Percentiles rank a stretch among this genome's conserved stretches.
These are phyloP conservation scores for Catunica adiposa DNA, from an alignment of 2,329 filamentous ascomycete genomes.

Conservation along the genomic window DNA sequence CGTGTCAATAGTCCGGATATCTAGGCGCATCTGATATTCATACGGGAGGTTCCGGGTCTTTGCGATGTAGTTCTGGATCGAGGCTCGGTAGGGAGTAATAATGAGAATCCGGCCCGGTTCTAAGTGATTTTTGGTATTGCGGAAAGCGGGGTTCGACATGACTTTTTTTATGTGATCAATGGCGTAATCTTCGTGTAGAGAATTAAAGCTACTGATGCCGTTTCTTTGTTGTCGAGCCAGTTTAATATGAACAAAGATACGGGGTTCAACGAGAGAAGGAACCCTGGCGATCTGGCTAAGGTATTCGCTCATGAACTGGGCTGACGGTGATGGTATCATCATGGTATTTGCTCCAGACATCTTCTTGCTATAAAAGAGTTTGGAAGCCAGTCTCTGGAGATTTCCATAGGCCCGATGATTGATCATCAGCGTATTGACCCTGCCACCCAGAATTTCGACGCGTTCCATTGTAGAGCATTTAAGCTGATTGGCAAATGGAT, in stretches of 20 bases:
- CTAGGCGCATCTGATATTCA: conserved; percentile 20
- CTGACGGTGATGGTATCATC: conserved; percentile 18
- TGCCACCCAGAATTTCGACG: conserved; percentile 21
- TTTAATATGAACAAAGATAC: conserved; percentile 22
- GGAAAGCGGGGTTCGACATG: conserved; percentile 21
- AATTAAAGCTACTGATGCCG: conserved; percentile 27
- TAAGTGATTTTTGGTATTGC: conserved; percentile 17
- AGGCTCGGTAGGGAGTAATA: conserved; percentile 27
- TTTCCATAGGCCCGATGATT: conserved; percentile 25
- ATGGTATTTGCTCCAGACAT: conserved; percentile 21
- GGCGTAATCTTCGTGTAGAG: conserved; percentile 24
- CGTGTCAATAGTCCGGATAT: conserved; percentile 29
- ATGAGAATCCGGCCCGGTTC: conserved; percentile 26
- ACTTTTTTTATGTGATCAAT: conserved; percentile 21
- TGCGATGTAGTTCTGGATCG: conserved; percentile 22
- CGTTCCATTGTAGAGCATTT: conserved; percentile 25
- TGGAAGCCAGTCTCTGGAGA: conserved; percentile 26
- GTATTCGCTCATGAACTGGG: conserved; percentile 19
- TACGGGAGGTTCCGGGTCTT: conserved; percentile 19
- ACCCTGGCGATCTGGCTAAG: conserved; percentile 19
- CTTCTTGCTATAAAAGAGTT: conserved; percentile 25
- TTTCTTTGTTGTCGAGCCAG: conserved; percentile 18
- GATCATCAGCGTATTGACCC: conserved; percentile 22
- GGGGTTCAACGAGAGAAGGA: conserved; percentile 20
- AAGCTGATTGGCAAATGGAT: conserved; percentile 20